Base-by-base conservation (phyloP, 2,329 filamentous ascomycete species). In the Stagonosporopsis chrysanthemi region DNA sequence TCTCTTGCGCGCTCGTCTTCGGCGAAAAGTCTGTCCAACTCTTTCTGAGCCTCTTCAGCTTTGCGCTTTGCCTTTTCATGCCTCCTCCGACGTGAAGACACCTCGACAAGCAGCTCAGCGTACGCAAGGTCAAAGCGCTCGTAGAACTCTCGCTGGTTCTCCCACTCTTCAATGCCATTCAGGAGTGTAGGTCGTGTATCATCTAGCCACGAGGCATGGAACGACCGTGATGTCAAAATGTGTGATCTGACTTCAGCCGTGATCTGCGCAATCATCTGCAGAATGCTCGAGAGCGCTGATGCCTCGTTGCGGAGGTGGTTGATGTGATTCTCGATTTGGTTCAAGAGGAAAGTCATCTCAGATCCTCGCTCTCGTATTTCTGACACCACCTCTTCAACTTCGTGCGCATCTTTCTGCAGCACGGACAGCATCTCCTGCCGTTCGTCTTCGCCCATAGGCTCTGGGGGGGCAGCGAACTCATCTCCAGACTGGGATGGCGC, bases 61-160 rank as follows among this genome's bases (percentile, higher is more conserved):
- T 96, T 86, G 40, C 82, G 83, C 64, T 88, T 84, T 49, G 96
- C 89, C 61, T 90, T 88, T 29, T 89, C 86, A 68, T 95, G 90
- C 33, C 91, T 86, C 14, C 84, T 81, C 58, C 86, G 86, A 9
- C 95, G 84, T 23, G 95, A 83, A 49, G 90, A 89, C 6, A 92
- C 89, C 75, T 99, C 95, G 1, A 96, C 83, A 23, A 97, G 84
- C 12, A 99, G 80, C 19, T 89, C 88, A 65, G 92, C 90, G 71
- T 99, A 98, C 0, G 92, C 91, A 49, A 87, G 84, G 19, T 90
- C 83, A 69, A 98, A 99, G 17, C 89, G 88, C 59, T 94, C 90
- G 75, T 97, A 98, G 67, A 97, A 91, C n/a, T 86, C 81, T 11
- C 87, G 84, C 67, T 97, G 85, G 22, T 86, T 86, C 48, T 89